A percentile compares a stretch with the other conserved stretches of the same genome.
These are phyloP conservation scores for Chrysanthemum lavandulifolium DNA, from an alignment of 129 eudicot genomes.

Conservation along the genomic window DNA sequence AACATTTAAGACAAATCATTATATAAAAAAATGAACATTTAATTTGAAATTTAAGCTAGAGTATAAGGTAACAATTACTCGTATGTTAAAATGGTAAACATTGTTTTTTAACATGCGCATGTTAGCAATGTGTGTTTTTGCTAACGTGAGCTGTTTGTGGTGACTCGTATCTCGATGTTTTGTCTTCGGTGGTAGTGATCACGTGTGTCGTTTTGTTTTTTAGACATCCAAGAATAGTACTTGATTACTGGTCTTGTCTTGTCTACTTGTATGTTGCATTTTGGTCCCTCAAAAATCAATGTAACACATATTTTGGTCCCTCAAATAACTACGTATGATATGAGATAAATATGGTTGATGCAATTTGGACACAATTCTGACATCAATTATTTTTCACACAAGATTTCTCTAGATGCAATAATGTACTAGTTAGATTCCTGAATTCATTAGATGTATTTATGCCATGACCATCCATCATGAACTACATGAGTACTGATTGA, in stretches of 20 bases:
- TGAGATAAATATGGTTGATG: not conserved
- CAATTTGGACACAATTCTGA: too few relatives aligned
- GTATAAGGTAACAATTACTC: not conserved
- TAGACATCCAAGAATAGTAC: constrained; percentile 11
- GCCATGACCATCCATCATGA: too few relatives aligned
- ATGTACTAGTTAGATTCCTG: too few relatives aligned
- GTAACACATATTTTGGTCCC: not conserved
- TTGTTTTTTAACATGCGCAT: constrained; percentile 17
- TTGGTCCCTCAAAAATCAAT: not conserved
- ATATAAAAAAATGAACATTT: too few relatives aligned
- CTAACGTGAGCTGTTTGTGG: constrained; percentile 27
- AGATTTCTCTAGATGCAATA: too few relatives aligned
- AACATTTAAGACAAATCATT: too few relatives aligned
- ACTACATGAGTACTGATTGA: too few relatives aligned
- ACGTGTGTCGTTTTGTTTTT: constrained; percentile 37
- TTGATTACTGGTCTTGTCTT: not conserved
- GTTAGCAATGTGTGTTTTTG: constrained; percentile 5
- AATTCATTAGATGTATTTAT: too few relatives aligned
- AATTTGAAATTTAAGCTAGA: too few relatives aligned
- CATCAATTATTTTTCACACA: too few relatives aligned
- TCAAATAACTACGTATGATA: not conserved
- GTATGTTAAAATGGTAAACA: too few relatives aligned
- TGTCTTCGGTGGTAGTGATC: constrained; percentile 22
- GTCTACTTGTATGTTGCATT: not conserved
- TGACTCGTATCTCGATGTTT: constrained; percentile 28